These are phyloP conservation scores for Malus hybrid DNA, from an alignment of 331 rosid species.

Conservation along the genomic window DNA sequence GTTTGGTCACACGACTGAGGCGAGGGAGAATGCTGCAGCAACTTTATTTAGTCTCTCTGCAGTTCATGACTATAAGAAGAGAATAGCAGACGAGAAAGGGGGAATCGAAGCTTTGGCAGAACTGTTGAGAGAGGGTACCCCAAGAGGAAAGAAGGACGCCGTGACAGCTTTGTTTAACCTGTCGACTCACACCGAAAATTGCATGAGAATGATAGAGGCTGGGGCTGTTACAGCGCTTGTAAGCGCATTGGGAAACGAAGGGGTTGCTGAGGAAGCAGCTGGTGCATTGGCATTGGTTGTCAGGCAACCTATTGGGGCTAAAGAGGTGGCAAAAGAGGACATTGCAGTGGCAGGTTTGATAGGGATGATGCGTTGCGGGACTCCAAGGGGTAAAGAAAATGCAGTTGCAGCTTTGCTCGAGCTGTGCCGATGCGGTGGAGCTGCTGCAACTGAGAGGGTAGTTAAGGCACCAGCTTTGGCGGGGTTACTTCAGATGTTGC, in stretches of 20 bases:
- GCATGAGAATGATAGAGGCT: slow-evolving; percentile 66
- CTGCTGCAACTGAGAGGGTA: slow-evolving; percentile 71
- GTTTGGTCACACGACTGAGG: slow-evolving; percentile 81
- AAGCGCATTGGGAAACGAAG: slow-evolving; percentile 61
- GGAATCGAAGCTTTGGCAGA: slow-evolving; percentile 72
- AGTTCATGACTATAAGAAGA: slow-evolving; percentile 80
- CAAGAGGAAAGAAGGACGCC: neutral
- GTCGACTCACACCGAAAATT: slow-evolving; percentile 76
- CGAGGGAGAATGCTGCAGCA: slow-evolving; percentile 93
- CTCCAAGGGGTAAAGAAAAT: slow-evolving; percentile 86
- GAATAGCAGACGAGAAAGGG: slow-evolving; percentile 68
- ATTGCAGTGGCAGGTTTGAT: slow-evolving; percentile 62
- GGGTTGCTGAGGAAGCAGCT: slow-evolving; percentile 94
- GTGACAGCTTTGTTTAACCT: slow-evolving; percentile 88
- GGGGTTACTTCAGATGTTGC: slow-evolving; percentile 69
- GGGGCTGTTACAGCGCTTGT: slow-evolving; percentile 78
- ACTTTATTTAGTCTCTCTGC: slow-evolving; percentile 94
- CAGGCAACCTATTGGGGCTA: slow-evolving; percentile 66
- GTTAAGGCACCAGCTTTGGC: slow-evolving; percentile 79
- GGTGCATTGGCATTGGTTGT: slow-evolving; percentile 85
- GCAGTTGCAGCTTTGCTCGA: slow-evolving; percentile 96
- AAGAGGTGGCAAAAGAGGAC: slow-evolving; percentile 68
- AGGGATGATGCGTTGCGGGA: slow-evolving; percentile 88
- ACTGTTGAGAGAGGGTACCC: slow-evolving; percentile 65
- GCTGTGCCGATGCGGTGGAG: slow-evolving; percentile 84